phyloP scores from a whole-genome alignment of 169 alveolate species.

The Cryptosporidium meleagridis region DNA sequence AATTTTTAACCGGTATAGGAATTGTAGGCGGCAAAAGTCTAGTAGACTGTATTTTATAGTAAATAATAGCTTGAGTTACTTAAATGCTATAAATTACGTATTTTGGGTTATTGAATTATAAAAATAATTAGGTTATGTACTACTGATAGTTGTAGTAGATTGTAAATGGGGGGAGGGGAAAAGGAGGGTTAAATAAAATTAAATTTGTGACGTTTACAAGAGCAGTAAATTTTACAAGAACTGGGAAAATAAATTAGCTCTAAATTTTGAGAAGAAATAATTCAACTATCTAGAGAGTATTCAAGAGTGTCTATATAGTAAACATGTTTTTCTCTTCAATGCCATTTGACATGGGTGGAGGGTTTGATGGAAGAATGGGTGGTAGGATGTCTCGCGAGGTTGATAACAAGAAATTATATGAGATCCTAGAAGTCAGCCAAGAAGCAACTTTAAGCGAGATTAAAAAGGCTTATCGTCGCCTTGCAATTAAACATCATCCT shows the following conservation, averaged over 20 bases:
- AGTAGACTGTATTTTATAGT: background rate
- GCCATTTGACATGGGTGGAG: slow-evolving; percentile 76
- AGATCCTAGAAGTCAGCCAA: slow-evolving; percentile 85
- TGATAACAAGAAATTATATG: slow-evolving; percentile 88
- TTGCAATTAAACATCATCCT: slow-evolving; percentile 96
- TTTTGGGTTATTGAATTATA: background rate
- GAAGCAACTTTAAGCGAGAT: slow-evolving; percentile 91
- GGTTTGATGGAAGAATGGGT: slow-evolving; percentile 75
- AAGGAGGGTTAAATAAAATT: slow-evolving; percentile 12
- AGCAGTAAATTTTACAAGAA: background rate
- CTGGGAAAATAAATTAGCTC: background rate
- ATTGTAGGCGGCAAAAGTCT: background rate
- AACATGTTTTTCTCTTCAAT: slow-evolving; percentile 71
- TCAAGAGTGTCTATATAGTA: background rate
- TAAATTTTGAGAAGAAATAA: slow-evolving; percentile 2
- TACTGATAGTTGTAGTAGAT: background rate
- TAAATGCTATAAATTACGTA: background rate
- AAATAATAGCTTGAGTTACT: background rate
- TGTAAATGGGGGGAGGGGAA: slow-evolving; percentile 10
- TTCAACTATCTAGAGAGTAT: slow-evolving; percentile 3
- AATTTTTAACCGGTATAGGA: background rate
- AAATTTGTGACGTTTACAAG: background rate
- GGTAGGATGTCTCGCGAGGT: slow-evolving; percentile 79
- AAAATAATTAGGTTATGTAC: background rate
- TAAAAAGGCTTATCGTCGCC: slow-evolving; percentile 94